Base-by-base conservation (phyloP, 1,284 basidiomycete genomes). In the Austroboletus niveus region DNA sequence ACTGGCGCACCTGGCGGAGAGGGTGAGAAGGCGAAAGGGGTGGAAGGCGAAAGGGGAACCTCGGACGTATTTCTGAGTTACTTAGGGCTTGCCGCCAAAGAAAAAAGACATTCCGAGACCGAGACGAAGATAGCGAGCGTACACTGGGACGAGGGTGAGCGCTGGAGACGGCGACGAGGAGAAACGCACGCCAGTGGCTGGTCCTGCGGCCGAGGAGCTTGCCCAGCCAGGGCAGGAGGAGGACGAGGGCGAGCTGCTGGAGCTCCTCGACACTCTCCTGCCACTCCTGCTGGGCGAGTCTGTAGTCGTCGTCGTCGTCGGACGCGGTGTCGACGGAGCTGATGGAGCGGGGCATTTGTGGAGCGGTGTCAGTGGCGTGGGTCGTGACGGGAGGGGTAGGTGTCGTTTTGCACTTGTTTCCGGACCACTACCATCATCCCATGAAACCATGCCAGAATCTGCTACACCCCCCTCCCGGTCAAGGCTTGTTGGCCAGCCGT, bases 221-320 rank as follows among this genome's bases (percentile, higher is more conserved):
- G 43, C 94, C 94, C 54, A 94, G 69, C 73, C 87, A 89, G 3
- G 94, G 94, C 51, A 96, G 75, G 46, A 95, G 73, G 40, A 95
- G 84, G 54, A 93, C 76, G 40, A 88, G 82, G 51, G 92, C 69
- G 29, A 96, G 80, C 61, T 91, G 80, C 64, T 91, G 84, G 43
- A 97, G 78, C 69, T 97, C 92, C 57, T 83, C 74, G 48, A 96
- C 63, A 63, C 87, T 90, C 70, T 96, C 94, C 63, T 93, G 88
- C 94, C 94, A 96, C 74, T 97, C 93, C 62, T 88, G 79, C 69
- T 93, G 89, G 8, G 90, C 89, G 52, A 91, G 73, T 15, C 81
- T 82, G 55, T 81, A 81, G 56, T 88, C 85, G 63, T 79, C 80
- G 15, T 73, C 80, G 62, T 62, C 63, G 53, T 75, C 71, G 32